Evolutionary conservation across 345 rosid genomes (phyloP).

Genomic region (Lumnitzera racemosa): DNA sequence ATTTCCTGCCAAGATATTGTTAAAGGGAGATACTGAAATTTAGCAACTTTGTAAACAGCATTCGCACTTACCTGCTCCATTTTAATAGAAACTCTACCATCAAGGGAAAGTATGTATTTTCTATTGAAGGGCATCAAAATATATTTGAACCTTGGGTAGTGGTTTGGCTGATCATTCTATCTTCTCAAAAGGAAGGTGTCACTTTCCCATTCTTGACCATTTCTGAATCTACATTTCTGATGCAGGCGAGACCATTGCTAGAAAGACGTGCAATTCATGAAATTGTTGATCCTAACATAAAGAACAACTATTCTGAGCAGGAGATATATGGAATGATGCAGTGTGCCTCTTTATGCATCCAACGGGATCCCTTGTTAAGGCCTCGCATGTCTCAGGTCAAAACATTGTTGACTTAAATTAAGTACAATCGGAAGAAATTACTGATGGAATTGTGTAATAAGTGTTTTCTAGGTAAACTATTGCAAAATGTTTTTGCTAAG

Average conservation of each 20-base stretch:
- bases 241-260: constrained; percentile 87
- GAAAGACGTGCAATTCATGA: constrained; percentile 59
- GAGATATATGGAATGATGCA: constrained; percentile 77
- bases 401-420: neutral
- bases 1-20: too few species aligned
- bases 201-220: neutral
- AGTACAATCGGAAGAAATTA: too few species aligned
- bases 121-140: too few species aligned
- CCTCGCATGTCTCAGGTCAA: constrained; percentile 97
- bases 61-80: too few species aligned
- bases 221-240: constrained; percentile 3
- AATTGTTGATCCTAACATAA: constrained; percentile 68
- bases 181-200: too few species aligned
- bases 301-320: constrained; percentile 43
- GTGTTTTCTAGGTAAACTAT: neutral
- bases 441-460: too few species aligned
- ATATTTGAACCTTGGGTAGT: too few species aligned
- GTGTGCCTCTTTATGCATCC: constrained; percentile 83
- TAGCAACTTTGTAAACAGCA: too few species aligned
- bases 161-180: too few species aligned
- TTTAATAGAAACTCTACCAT: too few species aligned
- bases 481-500: neutral
- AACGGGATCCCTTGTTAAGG: constrained; percentile 75
- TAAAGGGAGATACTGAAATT: too few species aligned
- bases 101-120: too few species aligned